phyloP scores from a whole-genome alignment of 306 rosid genomes.

The Lagenaria siceraria region DNA sequence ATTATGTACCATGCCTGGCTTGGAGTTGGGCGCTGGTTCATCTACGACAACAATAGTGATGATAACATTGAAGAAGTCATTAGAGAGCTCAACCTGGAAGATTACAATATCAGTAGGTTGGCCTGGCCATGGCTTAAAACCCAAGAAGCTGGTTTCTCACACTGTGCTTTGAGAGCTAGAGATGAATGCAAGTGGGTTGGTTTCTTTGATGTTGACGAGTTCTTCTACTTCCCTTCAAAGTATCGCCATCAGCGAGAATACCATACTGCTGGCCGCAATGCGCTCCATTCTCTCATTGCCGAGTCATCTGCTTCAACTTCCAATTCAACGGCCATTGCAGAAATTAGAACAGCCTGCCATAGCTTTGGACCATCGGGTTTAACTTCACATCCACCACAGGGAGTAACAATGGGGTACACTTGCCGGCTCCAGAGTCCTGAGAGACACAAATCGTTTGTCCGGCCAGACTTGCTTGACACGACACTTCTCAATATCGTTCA shows the following conservation, averaged over 20 bases:
- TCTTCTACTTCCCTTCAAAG: constrained; percentile 55
- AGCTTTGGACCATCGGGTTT: constrained; percentile 94
- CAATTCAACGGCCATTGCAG: constrained; percentile 32
- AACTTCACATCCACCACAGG: constrained; percentile 42
- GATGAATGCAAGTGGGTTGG: constrained; percentile 91
- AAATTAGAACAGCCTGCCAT: constrained; percentile 73
- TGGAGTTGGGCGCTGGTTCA: constrained; percentile 87
- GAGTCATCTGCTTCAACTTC: constrained; percentile 34
- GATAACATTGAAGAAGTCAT: constrained; percentile 54
- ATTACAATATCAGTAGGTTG: constrained; percentile 51
- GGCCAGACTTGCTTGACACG: constrained; percentile 49
- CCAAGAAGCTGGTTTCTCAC: constrained; percentile 96
- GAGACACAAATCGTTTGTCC: constrained; percentile 79
- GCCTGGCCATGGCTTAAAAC: constrained; percentile 97
- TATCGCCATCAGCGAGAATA: constrained; percentile 17
- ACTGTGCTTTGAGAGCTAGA: constrained; percentile 73
- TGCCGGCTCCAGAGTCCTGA: constrained; percentile 63
- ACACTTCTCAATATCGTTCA: constrained; percentile 83
- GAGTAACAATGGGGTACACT: constrained; percentile 74
- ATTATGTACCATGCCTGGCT: constrained; percentile 86
- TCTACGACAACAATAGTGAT: constrained; percentile 89
- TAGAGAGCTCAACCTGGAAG: constrained; percentile 36
- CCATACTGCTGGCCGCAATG: constrained; percentile 44
- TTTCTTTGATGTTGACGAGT: constrained; percentile 91
- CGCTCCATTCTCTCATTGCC: constrained; percentile 36